A percentile compares a stretch with the other conserved stretches of the same genome.
phyloP scores from a whole-genome alignment of 495 filamentous ascomycete species.

The Penicillium arizonense region DNA sequence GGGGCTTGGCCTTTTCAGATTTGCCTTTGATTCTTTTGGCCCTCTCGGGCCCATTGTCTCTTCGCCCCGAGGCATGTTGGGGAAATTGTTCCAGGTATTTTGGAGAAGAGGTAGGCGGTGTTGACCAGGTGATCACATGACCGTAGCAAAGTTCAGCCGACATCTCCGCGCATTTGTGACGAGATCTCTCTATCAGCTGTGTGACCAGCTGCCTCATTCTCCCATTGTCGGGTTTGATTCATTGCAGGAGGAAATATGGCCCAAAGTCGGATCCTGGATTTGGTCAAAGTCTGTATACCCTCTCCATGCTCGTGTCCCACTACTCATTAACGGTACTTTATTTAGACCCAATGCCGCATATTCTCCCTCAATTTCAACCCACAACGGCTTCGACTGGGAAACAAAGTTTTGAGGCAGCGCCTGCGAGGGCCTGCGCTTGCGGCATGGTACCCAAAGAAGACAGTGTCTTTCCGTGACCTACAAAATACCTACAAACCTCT shows the following conservation, averaged over 20 bases:
- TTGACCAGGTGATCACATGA: not conserved
- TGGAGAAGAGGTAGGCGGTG: not conserved
- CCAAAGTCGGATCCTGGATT: constrained; percentile 68
- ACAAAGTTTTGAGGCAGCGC: constrained; percentile 82
- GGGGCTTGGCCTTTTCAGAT: not conserved
- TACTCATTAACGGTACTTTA: not conserved
- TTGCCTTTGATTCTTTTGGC: not conserved
- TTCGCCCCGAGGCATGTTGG: not conserved
- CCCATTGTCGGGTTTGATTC: not conserved
- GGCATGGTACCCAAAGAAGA: constrained; percentile 80
- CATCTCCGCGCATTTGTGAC: not conserved
- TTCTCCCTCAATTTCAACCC: constrained; percentile 93
- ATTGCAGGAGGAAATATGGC: constrained; percentile 53
- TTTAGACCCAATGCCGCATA: constrained; percentile 81
- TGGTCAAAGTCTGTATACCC: constrained; percentile 65
- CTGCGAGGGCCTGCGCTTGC: constrained; percentile 74
- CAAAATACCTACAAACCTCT: constrained; percentile 49
- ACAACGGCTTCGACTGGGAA: constrained; percentile 71
- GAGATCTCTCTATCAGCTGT: not conserved
- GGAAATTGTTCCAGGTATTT: not conserved
- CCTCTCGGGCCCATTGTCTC: not conserved
- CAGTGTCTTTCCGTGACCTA: constrained; percentile 67
- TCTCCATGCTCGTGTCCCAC: not conserved
- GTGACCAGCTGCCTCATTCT: not conserved
- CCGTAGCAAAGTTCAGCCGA: not conserved